These are phyloP conservation scores for Aspergillus saccharolyticus DNA, from an alignment of 495 filamentous ascomycete species.

Conservation along the genomic window DNA sequence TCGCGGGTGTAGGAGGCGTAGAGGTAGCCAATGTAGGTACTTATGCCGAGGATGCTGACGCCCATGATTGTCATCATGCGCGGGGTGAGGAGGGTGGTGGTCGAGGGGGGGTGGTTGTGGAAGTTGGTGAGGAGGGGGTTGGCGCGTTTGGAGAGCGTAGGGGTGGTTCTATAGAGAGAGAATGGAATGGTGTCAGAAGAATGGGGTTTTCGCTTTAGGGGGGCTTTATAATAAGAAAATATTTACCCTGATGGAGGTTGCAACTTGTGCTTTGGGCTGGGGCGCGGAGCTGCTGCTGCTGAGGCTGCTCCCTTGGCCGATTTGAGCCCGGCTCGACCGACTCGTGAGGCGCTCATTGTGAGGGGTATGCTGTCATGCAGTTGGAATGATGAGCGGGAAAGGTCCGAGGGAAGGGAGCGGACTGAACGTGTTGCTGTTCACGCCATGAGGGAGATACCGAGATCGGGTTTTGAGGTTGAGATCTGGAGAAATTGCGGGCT, in stretches of 20 bases:
- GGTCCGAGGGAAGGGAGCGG: too few relatives aligned
- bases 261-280: neutral
- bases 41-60: conserved; percentile 41
- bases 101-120: conserved; percentile 5
- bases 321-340: conserved; percentile 18
- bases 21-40: conserved; percentile 49
- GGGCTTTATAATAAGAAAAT: too few relatives aligned
- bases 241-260: neutral
- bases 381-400: neutral
- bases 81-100: conserved; percentile 26
- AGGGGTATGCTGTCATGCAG: neutral
- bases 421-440: too few relatives aligned
- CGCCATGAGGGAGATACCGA: too few relatives aligned
- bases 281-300: neutral
- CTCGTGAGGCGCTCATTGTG: conserved; percentile 20
- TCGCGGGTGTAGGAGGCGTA: conserved; percentile 43
- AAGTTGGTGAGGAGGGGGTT: conserved; percentile 19
- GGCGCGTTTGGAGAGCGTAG: conserved; percentile 18
- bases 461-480: too few relatives aligned
- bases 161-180: neutral
- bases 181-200: neutral
- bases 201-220: conserved; percentile 1
- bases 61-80: conserved; percentile 37
- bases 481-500: too few relatives aligned
- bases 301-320: conserved; percentile 17